Evolutionary conservation across 2,329 filamentous ascomycete genomes (phyloP).

Genomic region (Xylaria sp.): DNA sequence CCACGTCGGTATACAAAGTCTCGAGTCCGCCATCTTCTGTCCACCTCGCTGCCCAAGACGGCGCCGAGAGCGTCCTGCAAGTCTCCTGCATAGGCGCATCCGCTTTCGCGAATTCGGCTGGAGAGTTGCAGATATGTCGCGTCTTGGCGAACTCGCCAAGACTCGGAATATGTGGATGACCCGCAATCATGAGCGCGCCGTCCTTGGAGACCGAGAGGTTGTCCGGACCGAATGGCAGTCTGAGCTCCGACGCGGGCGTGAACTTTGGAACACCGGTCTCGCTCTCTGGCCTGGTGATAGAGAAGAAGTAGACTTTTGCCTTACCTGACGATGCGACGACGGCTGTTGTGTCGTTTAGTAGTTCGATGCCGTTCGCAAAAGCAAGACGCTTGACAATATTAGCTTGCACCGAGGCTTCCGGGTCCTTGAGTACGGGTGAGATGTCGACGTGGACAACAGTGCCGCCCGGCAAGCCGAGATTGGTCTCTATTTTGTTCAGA

Average conservation of each 20-base stretch:
- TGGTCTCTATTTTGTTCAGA: slow-evolving; percentile 50
- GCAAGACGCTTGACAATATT: slow-evolving; percentile 48
- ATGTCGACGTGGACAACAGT: slow-evolving; percentile 52
- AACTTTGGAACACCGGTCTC: slow-evolving; percentile 30
- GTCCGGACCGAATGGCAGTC: slow-evolving; percentile 53
- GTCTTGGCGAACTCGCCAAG: slow-evolving; percentile 48
- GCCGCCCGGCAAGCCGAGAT: slow-evolving; percentile 47
- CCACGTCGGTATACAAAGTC: slow-evolving; percentile 48
- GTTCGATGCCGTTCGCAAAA: slow-evolving; percentile 56
- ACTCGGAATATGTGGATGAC: slow-evolving; percentile 52
- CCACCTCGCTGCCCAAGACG: slow-evolving; percentile 51
- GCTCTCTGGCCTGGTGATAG: slow-evolving; percentile 26
- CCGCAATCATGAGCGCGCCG: slow-evolving; percentile 52
- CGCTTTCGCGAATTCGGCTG: slow-evolving; percentile 42
- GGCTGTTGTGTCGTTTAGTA: slow-evolving; percentile 52
- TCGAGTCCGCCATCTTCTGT: slow-evolving; percentile 48
- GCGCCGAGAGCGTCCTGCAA: slow-evolving; percentile 34
- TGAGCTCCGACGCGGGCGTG: slow-evolving; percentile 33
- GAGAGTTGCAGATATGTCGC: slow-evolving; percentile 51
- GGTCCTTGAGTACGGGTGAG: slow-evolving; percentile 34
- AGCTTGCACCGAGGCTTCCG: slow-evolving; percentile 34
- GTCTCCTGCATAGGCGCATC: slow-evolving; percentile 35
- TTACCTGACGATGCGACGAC: slow-evolving; percentile 52
- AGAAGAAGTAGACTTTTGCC: slow-evolving; percentile 48
- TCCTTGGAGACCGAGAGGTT: slow-evolving; percentile 51